These are phyloP conservation scores for Zizania palustris DNA, from an alignment of 202 grass and related monocot genomes.

Conservation along the genomic window DNA sequence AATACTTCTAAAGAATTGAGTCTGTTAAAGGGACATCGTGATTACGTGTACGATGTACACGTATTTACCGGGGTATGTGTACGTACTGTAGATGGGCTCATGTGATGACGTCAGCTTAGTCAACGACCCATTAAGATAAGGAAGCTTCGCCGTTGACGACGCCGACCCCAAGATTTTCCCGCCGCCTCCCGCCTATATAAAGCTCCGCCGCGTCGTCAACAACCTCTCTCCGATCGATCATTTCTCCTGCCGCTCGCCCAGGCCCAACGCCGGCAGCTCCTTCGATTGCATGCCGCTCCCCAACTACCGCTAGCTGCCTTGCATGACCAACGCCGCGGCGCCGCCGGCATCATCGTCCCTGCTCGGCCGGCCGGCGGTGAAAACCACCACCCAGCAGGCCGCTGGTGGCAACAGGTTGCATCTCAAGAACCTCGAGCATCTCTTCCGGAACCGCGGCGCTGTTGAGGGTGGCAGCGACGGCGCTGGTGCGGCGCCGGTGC, in stretches of 20 bases:
- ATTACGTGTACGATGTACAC: no score
- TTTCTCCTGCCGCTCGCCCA: not conserved
- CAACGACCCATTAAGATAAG: not conserved
- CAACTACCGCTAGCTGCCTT: slow-evolving; percentile 28
- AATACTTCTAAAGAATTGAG: no score
- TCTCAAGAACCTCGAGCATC: slow-evolving; percentile 64
- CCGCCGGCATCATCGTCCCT: slow-evolving; percentile 28
- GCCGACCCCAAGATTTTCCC: not conserved
- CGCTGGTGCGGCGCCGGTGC: not conserved
- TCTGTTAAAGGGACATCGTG: no score
- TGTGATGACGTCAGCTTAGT: not conserved
- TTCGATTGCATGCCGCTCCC: slow-evolving; percentile 39
- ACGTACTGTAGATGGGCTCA: no score
- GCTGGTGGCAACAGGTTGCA: slow-evolving; percentile 45
- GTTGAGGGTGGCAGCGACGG: not conserved
- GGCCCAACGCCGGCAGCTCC: not conserved
- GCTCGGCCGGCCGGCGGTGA: slow-evolving; percentile 12
- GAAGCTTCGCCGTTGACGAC: slow-evolving; percentile 31
- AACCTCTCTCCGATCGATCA: not conserved
- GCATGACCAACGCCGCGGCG: slow-evolving; percentile 48
- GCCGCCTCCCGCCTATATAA: slow-evolving; percentile 10
- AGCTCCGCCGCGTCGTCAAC: not conserved
- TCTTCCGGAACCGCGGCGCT: slow-evolving; percentile 49
- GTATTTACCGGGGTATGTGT: no score
- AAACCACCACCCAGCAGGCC: not conserved